These are phyloP conservation scores for Gracilaria gracilis DNA, from an alignment of 23 red algal species.

Conservation along the genomic window DNA sequence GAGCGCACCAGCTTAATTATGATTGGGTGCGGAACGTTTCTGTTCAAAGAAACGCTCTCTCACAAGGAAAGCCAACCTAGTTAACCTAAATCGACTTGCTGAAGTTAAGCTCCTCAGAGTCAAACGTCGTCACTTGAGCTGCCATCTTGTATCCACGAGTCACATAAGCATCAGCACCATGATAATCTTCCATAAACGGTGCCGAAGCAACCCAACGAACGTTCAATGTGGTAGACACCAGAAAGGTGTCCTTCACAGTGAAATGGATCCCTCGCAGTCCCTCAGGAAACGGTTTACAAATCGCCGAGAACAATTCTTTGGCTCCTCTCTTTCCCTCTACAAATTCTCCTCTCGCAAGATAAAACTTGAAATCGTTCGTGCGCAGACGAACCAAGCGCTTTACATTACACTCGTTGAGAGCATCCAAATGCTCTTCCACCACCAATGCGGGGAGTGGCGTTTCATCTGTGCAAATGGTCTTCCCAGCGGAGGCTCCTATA, in stretches of 20 bases:
- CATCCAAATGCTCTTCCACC: conserved; percentile 2
- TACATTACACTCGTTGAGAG: conserved; percentile 15
- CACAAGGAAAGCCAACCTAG: too few relatives aligned
- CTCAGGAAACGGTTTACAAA: conserved; percentile 31
- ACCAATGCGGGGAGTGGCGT: conserved; percentile 10
- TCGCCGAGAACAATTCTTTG: not conserved
- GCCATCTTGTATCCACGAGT: conserved; percentile 40
- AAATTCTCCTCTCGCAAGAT: conserved; percentile 14
- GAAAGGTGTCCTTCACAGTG: conserved; percentile 18
- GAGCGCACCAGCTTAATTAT: too few relatives aligned
- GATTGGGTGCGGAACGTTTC: too few relatives aligned
- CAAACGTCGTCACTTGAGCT: conserved; percentile 23
- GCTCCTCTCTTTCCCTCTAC: not conserved
- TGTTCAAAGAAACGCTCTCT: not conserved
- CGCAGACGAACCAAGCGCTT: conserved; percentile 23
- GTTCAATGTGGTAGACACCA: conserved; percentile 8
- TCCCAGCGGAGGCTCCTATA: not conserved
- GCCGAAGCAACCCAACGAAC: conserved; percentile 25
- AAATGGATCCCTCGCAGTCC: not conserved
- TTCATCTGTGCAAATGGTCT: conserved; percentile 4
- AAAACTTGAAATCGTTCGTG: conserved; percentile 25
- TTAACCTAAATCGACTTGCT: not conserved
- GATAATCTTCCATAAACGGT: conserved; percentile 28
- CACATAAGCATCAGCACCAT: conserved; percentile 31
- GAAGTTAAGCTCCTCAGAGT: conserved; percentile 25